These are phyloP conservation scores for Colletotrichum sp. DNA, from an alignment of 2,329 filamentous ascomycete genomes.

Conservation along the genomic window DNA sequence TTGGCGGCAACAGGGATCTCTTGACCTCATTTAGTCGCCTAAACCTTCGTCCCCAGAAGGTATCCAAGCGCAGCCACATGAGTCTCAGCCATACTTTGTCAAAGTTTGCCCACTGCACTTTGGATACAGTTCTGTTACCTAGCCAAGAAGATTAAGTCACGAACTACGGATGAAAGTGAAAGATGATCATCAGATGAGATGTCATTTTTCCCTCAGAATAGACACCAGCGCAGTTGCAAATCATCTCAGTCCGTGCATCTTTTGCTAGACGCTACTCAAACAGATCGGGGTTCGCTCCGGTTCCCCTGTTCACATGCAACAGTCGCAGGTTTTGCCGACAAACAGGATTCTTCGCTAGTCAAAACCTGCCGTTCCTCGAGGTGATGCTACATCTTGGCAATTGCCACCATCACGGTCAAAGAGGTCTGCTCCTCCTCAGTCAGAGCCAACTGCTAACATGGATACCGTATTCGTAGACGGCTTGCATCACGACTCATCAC, in stretches of 20 bases:
- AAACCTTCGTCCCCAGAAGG: not conserved
- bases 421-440: not conserved
- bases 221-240: not conserved
- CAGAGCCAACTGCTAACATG: not conserved
- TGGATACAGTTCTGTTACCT: not conserved
- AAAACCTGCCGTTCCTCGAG: not conserved
- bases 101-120: not conserved
- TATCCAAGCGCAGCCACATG: not conserved
- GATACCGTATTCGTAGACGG: not conserved
- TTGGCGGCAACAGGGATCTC: not conserved
- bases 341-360: not conserved
- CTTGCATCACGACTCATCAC: not conserved
- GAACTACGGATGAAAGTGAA: not conserved
- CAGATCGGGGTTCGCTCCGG: not conserved
- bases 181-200: not conserved
- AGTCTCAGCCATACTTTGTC: not conserved
- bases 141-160: not conserved
- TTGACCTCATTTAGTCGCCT: not conserved
- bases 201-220: not conserved
- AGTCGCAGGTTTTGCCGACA: not conserved
- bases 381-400: conserved; percentile 9
- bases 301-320: not conserved
- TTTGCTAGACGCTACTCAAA: not conserved
- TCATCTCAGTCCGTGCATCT: not conserved
- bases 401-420: not conserved